Evolutionary conservation across 2,329 filamentous ascomycete species (phyloP).

Genomic region (Proliferodiscus dingleyae): DNA sequence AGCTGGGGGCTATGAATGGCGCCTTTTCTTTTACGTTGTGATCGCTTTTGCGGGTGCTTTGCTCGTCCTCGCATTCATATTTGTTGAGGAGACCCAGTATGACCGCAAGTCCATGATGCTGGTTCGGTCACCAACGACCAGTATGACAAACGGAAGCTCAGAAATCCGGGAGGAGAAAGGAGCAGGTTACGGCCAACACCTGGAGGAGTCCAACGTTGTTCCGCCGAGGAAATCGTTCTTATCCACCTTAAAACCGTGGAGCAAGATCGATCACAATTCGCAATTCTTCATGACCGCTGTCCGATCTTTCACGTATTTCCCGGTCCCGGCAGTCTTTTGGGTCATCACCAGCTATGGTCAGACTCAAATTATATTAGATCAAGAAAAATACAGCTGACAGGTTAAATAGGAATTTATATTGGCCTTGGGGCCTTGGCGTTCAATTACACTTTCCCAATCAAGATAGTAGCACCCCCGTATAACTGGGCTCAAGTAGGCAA

Average conservation of each 20-base stretch:
- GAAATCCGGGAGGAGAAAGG: background rate
- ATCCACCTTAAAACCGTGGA: conserved; percentile 40
- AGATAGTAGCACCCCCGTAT: conserved; percentile 41
- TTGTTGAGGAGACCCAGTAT: conserved; percentile 58
- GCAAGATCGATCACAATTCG: conserved; percentile 37
- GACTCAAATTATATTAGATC: background rate
- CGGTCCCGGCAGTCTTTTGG: conserved; percentile 46
- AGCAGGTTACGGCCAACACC: conserved; percentile 1
- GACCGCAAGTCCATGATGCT: conserved; percentile 29
- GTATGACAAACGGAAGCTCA: background rate
- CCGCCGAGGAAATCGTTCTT: conserved; percentile 39
- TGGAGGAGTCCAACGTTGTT: conserved; percentile 23
- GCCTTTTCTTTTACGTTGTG: conserved; percentile 57
- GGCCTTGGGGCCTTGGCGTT: conserved; percentile 45
- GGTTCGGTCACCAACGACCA: background rate
- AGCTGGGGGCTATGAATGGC: conserved; percentile 51
- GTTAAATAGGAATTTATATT: conserved; percentile 37
- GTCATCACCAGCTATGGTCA: conserved; percentile 44
- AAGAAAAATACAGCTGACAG: background rate
- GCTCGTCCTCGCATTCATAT: conserved; percentile 46
- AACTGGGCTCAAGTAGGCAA: conserved; percentile 38
- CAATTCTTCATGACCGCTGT: conserved; percentile 42
- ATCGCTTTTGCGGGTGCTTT: conserved; percentile 44
- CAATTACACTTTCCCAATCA: conserved; percentile 46
- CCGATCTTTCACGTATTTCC: conserved; percentile 43